Evolutionary conservation across 108 stramenopile species (phyloP).

Genomic region (Fistulifera solaris): DNA sequence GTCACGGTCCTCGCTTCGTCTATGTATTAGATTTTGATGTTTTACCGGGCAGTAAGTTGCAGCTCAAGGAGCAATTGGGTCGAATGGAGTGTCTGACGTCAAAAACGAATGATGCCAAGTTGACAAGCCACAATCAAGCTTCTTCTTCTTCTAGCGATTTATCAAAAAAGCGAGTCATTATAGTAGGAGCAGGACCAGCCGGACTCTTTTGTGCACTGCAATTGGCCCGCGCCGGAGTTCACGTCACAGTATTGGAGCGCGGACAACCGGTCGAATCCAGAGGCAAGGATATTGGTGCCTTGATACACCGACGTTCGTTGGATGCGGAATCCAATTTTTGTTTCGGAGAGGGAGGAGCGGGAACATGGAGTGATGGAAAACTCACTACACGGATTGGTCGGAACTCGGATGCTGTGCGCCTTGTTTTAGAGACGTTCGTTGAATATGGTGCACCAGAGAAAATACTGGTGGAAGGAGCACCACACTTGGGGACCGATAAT

Average conservation of each 20-base stretch:
- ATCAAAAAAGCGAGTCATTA: conserved; percentile 30
- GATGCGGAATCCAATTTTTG: conserved; percentile 78
- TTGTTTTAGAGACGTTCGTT: conserved; percentile 76
- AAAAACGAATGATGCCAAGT: not conserved
- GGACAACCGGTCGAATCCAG: conserved; percentile 88
- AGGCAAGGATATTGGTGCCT: conserved; percentile 84
- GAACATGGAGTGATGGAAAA: conserved; percentile 95
- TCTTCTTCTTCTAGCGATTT: too few relatives aligned
- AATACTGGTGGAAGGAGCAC: conserved; percentile 85
- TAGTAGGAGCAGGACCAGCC: conserved; percentile 83
- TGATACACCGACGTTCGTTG: conserved; percentile 56
- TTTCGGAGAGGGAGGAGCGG: conserved; percentile 95
- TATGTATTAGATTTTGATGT: conserved; percentile 58
- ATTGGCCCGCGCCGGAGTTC: conserved; percentile 49
- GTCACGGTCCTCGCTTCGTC: conserved; percentile 40
- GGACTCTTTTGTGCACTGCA: conserved; percentile 87
- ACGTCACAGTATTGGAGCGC: conserved; percentile 77
- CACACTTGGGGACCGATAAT: conserved; percentile 92
- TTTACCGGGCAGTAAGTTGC: conserved; percentile 10
- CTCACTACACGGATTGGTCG: conserved; percentile 89
- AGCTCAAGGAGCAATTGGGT: conserved; percentile 32
- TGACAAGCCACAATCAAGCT: not conserved
- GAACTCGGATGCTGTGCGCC: conserved; percentile 69
- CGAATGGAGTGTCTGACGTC: conserved; percentile 23
- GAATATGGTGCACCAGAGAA: conserved; percentile 77